Conservation (phyloP, 2,329 filamentous ascomycete genomes). For the Ophiostoma sp. region DNA sequence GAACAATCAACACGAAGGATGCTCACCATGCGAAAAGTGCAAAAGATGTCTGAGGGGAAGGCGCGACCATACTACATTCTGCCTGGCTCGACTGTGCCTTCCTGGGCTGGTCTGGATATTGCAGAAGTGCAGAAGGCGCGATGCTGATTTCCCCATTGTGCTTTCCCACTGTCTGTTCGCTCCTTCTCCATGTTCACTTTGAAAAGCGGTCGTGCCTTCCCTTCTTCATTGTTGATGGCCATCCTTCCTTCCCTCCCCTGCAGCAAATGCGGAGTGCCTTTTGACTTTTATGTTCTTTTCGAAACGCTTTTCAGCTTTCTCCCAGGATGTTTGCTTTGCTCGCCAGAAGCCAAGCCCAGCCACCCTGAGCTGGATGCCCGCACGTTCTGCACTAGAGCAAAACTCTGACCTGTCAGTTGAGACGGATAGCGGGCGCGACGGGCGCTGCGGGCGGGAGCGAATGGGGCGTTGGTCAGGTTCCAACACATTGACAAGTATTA, state of each 20-base stretch:
- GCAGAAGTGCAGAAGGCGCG: conserved; percentile 5
- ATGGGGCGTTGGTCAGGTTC: conserved; percentile 15
- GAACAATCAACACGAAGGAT: too few species aligned
- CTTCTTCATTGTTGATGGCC: background rate
- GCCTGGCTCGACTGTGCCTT: conserved; percentile 13
- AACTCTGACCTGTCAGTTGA: conserved; percentile 18
- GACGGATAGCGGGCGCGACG: conserved; percentile 18
- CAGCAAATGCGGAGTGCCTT: background rate
- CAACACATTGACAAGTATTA: background rate
- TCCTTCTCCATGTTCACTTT: background rate
- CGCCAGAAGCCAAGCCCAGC: background rate
- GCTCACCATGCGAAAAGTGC: background rate
- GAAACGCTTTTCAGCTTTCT: background rate
- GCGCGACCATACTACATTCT: conserved; percentile 11
- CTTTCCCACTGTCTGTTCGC: background rate
- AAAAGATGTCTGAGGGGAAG: background rate
- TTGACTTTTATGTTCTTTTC: background rate
- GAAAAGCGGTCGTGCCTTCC: background rate
- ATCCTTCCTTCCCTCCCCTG: background rate
- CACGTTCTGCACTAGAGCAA: conserved; percentile 6
- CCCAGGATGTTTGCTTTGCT: background rate
- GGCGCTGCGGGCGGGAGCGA: conserved; percentile 20
- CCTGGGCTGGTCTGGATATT: background rate
- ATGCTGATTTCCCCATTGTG: background rate
- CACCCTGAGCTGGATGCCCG: background rate